Base-by-base conservation (phyloP, 2,329 filamentous ascomycete species). In the Exophiala xenobiotica region DNA sequence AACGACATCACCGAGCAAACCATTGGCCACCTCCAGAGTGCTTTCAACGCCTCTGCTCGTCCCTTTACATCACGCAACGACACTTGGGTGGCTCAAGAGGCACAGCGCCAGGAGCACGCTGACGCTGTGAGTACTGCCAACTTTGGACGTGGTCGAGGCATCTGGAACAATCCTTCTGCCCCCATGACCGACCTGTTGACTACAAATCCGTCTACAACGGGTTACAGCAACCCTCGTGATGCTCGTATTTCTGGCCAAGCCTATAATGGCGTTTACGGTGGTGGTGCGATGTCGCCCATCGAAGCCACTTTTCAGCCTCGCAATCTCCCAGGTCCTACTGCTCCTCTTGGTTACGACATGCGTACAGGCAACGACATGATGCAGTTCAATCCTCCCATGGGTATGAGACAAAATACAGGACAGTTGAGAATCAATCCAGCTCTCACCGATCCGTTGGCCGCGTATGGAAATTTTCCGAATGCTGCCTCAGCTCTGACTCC, bases 11-110 rank as follows among this genome's bases (percentile, higher is more conserved):
- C 70, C 6, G 75, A 78, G 57, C 76, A 77, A 51, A 77, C 75
- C 7, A 72, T 79, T 44, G 70, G 69, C 39, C 72, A 72, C 58
- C 61, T 78, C 18, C 77, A 79, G 60, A 75, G 69, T 63, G 74
- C 68, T n/a, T 78, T 80, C 64, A 78, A 79, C 58, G 70, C 74
- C 20, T 74, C 75, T 4, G 73, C 71, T 55, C 72, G 72, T 18
- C 60, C 68, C 4, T 72, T 70, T 43, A 67, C 68, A 42, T 65
- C 69, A 35, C 66, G 68, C 29, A 69, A 69, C 37, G 72, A 74
- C 40, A 60, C 65, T 31, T 78, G 76, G 76, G 66, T 56, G 26
- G 46, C 45, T 41, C 70, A 70, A 44, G 73, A 75, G 14, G 72
- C 77, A 60, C 66, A 68, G 12, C 69, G 67, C 29, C 74, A 73